Conservation (phyloP, 306 rosid genomes). For the Malus asiatica region DNA sequence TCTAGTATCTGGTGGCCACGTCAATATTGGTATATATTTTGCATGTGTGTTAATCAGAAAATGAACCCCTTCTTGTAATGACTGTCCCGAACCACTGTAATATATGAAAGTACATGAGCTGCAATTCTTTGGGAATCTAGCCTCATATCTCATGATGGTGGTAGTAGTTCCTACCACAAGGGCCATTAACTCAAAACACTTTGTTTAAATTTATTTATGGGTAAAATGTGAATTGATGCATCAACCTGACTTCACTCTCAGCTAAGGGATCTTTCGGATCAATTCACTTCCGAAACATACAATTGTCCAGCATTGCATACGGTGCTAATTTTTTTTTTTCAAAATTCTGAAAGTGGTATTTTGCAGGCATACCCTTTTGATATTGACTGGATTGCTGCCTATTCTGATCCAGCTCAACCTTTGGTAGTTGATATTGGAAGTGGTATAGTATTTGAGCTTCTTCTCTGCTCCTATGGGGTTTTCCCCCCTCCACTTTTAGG, state of each 20-base stretch:
- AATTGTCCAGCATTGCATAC: conserved; percentile 6
- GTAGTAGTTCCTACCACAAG: not conserved
- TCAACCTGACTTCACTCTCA: not conserved
- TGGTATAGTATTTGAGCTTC: conserved; percentile 38
- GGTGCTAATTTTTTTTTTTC: not conserved
- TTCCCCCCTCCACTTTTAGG: not conserved
- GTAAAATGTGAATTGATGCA: not conserved
- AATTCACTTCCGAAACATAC: not conserved
- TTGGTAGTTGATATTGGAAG: conserved; percentile 92
- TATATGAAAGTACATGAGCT: too few relatives aligned
- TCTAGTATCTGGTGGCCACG: not conserved
- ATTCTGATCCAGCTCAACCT: conserved; percentile 51
- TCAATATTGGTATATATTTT: not conserved
- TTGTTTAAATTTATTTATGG: not conserved
- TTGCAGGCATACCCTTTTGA: conserved; percentile 83
- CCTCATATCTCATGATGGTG: not conserved
- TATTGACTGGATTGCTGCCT: conserved; percentile 56
- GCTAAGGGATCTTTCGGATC: not conserved
- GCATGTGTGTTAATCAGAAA: not conserved
- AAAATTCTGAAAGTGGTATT: conserved; percentile 25
- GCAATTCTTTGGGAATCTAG: not conserved
- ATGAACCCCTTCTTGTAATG: not conserved
- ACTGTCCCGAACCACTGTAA: too few relatives aligned
- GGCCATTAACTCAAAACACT: not conserved
- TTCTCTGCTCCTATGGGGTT: not conserved